A percentile compares a stretch with the other conserved stretches of the same genome.
These are phyloP conservation scores for Pholiota adiposa DNA, from an alignment of 1,284 basidiomycete species.

Conservation along the genomic window DNA sequence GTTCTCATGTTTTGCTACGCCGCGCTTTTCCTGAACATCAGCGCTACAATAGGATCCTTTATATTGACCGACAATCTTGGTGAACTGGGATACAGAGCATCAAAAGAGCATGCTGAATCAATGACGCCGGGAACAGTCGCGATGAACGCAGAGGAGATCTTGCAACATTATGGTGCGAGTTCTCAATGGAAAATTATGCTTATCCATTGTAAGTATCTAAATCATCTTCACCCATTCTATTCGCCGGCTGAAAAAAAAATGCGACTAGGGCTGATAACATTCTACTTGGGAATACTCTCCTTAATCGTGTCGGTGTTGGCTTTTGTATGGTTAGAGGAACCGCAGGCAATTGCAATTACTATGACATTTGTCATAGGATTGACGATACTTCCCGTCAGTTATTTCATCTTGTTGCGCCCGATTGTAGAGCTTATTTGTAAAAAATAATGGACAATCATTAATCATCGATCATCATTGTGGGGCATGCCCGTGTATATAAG, in stretches of 20 bases:
- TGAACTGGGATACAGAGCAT: conserved; percentile 14
- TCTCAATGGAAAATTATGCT: conserved; percentile 15
- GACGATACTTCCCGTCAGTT: conserved; percentile 7
- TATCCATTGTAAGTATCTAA: conserved; percentile 12
- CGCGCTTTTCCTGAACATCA: conserved; percentile 20
- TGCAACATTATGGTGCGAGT: conserved; percentile 8
- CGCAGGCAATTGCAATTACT: conserved; percentile 4
- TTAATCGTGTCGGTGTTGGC: conserved; percentile 12
- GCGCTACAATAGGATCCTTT: conserved; percentile 21
- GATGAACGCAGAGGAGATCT: not conserved
- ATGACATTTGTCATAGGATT: conserved; percentile 6
- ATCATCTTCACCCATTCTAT: not conserved
- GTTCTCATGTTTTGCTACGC: conserved; percentile 16
- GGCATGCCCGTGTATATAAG: too few relatives aligned
- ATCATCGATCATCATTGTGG: too few relatives aligned
- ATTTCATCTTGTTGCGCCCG: conserved; percentile 11
- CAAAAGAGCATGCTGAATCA: not conserved
- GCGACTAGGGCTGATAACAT: conserved; percentile 15
- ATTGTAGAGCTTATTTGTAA: not conserved
- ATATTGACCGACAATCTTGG: conserved; percentile 22
- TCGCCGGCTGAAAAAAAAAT: not conserved
- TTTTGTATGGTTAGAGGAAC: conserved; percentile 11
- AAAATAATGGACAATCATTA: too few relatives aligned
- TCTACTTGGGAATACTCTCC: conserved; percentile 16
- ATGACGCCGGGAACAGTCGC: not conserved